A percentile compares a stretch with the other conserved stretches of the same genome.
Evolutionary conservation across 495 filamentous ascomycete species (phyloP).

Genomic region (Penicillium bovifimosum): DNA sequence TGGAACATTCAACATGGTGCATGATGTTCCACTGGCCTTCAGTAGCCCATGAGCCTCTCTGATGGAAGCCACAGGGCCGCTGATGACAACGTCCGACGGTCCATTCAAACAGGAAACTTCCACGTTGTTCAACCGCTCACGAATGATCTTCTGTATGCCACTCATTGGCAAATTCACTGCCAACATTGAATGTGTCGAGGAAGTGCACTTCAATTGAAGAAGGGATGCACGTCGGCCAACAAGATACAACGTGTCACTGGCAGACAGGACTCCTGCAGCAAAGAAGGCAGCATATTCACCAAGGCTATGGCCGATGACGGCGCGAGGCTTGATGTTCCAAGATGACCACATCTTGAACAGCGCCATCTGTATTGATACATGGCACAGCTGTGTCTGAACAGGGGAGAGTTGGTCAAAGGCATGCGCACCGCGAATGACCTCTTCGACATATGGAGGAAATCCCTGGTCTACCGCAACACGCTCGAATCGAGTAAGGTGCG

Average conservation of each 20-base stretch:
- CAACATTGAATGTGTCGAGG: not conserved
- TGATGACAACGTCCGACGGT: not conserved
- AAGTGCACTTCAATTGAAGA: not conserved
- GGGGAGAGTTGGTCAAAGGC: conserved; percentile 8
- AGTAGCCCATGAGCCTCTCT: not conserved
- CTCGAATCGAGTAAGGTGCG: conserved; percentile 24
- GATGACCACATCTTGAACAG: conserved; percentile 15
- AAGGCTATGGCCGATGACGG: conserved; percentile 31
- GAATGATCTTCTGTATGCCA: not conserved
- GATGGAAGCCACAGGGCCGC: not conserved
- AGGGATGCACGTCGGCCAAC: not conserved
- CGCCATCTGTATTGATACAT: conserved; percentile 19
- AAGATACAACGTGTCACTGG: not conserved
- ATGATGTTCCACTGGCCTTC: not conserved
- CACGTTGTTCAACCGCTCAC: not conserved
- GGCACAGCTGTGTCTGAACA: conserved; percentile 14
- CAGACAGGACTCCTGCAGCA: not conserved
- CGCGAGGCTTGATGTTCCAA: conserved; percentile 14
- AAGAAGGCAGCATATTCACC: conserved; percentile 22
- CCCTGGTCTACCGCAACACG: conserved; percentile 23
- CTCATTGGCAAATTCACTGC: not conserved
- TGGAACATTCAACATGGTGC: not conserved
- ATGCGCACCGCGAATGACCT: not conserved
- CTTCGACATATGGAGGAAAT: conserved; percentile 28
- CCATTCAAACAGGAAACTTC: not conserved